These are phyloP conservation scores for Zalerion maritima DNA, from an alignment of 495 filamentous ascomycete species.

Conservation along the genomic window DNA sequence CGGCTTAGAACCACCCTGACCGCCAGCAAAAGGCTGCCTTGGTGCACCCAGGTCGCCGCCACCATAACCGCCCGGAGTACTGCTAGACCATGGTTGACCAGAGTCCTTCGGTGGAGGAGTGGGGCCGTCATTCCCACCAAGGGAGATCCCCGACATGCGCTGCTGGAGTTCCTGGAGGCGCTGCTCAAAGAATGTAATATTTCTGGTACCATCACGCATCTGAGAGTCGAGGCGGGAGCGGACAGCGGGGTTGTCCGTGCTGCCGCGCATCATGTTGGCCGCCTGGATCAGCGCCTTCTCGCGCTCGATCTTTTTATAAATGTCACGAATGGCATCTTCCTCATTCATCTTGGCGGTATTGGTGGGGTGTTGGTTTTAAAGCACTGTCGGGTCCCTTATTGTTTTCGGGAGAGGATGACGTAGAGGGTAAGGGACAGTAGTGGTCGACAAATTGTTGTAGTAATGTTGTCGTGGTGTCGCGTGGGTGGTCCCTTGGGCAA, in stretches of 20 bases:
- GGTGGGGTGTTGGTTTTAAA: too few species aligned
- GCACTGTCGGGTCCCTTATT: too few species aligned
- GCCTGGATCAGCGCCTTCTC: conserved; percentile 92
- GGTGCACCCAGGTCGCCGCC: conserved; percentile 65
- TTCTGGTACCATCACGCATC: conserved; percentile 83
- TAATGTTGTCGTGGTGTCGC: too few species aligned
- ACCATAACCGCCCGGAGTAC: conserved; percentile 18
- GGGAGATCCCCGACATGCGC: conserved; percentile 53
- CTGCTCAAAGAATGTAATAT: conserved; percentile 88
- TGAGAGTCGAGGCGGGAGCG: conserved; percentile 78
- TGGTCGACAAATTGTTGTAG: too few species aligned
- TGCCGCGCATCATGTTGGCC: conserved; percentile 86
- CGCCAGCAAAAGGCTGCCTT: conserved; percentile 61
- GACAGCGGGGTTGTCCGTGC: conserved; percentile 81
- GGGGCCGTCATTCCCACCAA: conserved; percentile 31
- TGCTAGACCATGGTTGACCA: too few species aligned
- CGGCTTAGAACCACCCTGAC: conserved; percentile 51
- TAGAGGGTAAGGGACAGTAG: too few species aligned
- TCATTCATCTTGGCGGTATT: conserved; percentile 50
- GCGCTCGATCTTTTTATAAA: conserved; percentile 94
- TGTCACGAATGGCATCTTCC: conserved; percentile 72
- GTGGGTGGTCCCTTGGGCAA: too few species aligned
- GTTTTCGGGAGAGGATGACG: too few species aligned
- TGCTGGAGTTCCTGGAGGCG: conserved; percentile 77
- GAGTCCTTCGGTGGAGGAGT: conserved; percentile 53